Percentiles rank a stretch among this genome's conserved stretches.
Conservation (phyloP, 495 filamentous ascomycete species). For the Parachaetomium inaequale region DNA sequence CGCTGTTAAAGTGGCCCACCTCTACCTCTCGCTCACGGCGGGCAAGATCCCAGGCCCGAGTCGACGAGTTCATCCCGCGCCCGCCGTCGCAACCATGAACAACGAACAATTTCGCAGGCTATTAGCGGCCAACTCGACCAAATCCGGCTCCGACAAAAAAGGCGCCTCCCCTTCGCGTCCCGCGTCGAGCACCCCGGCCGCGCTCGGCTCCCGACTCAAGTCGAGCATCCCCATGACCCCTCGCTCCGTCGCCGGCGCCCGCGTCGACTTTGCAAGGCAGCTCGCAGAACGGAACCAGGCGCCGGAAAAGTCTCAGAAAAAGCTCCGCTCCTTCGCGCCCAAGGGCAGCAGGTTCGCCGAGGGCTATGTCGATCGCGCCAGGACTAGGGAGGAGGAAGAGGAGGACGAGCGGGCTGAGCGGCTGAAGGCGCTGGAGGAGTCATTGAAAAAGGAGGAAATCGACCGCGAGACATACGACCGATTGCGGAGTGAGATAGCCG, state of each 20-base stretch:
- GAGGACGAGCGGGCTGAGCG: slow-evolving; percentile 61
- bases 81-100: slow-evolving; percentile 61
- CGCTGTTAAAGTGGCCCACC: too few relatives aligned
- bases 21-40: too few relatives aligned
- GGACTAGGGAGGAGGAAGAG: slow-evolving; percentile 50
- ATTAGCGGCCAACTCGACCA: slow-evolving; percentile 52
- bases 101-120: slow-evolving; percentile 93
- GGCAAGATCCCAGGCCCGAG: not conserved
- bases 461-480: slow-evolving; percentile 69
- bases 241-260: slow-evolving; percentile 58
- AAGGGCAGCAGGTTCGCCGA: slow-evolving; percentile 75
- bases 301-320: slow-evolving; percentile 55
- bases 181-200: slow-evolving; percentile 30
- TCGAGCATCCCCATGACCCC: slow-evolving; percentile 86
- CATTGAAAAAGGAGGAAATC: slow-evolving; percentile 78
- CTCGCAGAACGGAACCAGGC: slow-evolving; percentile 68
- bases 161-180: slow-evolving; percentile 35
- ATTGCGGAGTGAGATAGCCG: slow-evolving; percentile 70
- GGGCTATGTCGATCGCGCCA: slow-evolving; percentile 85
- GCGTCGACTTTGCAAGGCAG: slow-evolving; percentile 77
- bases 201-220: slow-evolving; percentile 63
- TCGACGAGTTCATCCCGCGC: not conserved
- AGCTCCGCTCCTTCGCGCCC: slow-evolving; percentile 73
- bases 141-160: slow-evolving; percentile 36
- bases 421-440: slow-evolving; percentile 75